Evolutionary conservation across 164 flowering plant genomes (phyloP).

Genomic region (Magnolia officinalis): DNA sequence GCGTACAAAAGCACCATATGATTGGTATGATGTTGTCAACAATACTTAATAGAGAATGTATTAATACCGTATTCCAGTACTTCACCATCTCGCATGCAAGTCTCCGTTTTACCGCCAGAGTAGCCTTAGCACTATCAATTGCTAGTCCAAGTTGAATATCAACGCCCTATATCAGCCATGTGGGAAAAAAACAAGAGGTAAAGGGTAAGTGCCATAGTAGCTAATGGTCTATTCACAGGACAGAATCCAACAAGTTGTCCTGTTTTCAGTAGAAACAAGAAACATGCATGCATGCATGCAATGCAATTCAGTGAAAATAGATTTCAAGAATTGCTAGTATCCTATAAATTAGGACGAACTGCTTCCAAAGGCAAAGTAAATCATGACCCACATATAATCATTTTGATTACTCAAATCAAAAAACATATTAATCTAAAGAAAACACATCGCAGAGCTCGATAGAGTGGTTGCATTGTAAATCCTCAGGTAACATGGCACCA

Average conservation of each 20-base stretch:
- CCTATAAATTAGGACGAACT: neutral
- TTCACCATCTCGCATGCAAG: slow-evolving; percentile 99
- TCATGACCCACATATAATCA: neutral
- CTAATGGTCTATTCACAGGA: neutral
- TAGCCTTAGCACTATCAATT: slow-evolving; percentile 94
- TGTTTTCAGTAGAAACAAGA: neutral
- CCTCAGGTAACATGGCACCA: too few relatives aligned
- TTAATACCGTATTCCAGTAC: slow-evolving; percentile 90
- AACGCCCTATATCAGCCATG: slow-evolving; percentile 42
- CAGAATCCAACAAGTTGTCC: neutral
- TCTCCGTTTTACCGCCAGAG: slow-evolving; percentile 93
- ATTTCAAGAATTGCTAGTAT: neutral
- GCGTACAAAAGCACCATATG: neutral
- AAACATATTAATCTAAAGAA: neutral
- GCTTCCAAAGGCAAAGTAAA: neutral
- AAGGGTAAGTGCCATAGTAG: neutral
- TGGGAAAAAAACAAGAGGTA: neutral
- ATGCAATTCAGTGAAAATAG: neutral
- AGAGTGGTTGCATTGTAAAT: too few relatives aligned
- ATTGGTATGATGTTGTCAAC: neutral
- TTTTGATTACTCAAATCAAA: neutral
- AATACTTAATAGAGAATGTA: neutral
- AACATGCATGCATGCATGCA: neutral
- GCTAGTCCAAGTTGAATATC: slow-evolving; percentile 99
- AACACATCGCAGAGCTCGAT: too few relatives aligned